Evolutionary conservation across 768 basidiomycete genomes (phyloP), one percentile per base, ranked within the genome.

Genomic region (Tephrocybe rancida): DNA sequence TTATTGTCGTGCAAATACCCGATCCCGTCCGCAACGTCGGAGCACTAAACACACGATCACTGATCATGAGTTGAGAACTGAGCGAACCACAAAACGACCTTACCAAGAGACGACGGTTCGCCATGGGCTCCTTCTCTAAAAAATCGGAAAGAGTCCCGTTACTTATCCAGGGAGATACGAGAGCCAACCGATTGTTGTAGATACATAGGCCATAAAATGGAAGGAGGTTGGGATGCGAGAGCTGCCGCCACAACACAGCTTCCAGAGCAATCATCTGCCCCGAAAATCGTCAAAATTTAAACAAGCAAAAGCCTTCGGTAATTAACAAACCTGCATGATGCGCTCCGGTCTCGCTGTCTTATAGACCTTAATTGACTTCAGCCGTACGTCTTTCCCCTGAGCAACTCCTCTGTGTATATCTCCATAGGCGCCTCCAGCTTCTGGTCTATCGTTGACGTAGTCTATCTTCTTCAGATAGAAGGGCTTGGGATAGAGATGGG

Each of bases 151-250:
- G 42, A 27, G 54, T 63, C 3, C 63, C 65, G 18, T 60, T 56
- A 11, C 47, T 43, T 38, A 56, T 56, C 60, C 59, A 66, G 3
- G 63, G 63, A 14, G 62, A 64, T 3, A 64, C 51, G 1, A 67
- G 30, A 18, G 53, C 59, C 1, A 59, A 44, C 24, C 52, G 47
- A 11, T 34, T 44, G 24, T 60, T 44, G 14, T 60, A 53, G n/a
- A 5, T 19, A 37, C 60, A 74, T 13, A 70, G 45, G 1, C 73
- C 72, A 56, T 68, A 66, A 22, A 75, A 54, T 2, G 71, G 72
- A 21, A 75, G 57, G 25, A 75, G 66, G 32, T 75, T 73, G 0
- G 63, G 58, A 48, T 76, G 74, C 0, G 48, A 56, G 5, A 75
- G 44, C 48, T 70, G 64, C 4, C 60, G 59, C 72, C 73, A 76